Conservation (phyloP, 305 asterid species). For the Rubia peregrina region DNA sequence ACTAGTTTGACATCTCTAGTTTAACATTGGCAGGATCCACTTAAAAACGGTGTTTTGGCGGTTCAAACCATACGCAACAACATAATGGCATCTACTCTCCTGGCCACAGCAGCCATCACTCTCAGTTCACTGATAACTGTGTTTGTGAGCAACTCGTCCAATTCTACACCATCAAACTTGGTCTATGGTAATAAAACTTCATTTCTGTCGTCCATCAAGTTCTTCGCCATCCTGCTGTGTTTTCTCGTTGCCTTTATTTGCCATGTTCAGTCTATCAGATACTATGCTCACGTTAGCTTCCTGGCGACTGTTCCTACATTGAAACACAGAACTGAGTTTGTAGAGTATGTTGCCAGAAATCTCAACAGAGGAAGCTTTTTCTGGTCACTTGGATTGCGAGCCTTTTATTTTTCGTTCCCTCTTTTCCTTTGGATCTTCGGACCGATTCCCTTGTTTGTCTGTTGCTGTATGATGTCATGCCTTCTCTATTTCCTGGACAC, state of each 20-base stretch:
- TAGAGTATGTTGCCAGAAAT: slow-evolving; percentile 54
- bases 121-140: slow-evolving; percentile 79
- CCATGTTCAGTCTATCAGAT: slow-evolving; percentile 67
- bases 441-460: slow-evolving; percentile 59
- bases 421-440: slow-evolving; percentile 80
- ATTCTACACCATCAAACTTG: slow-evolving; percentile 28
- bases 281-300: slow-evolving; percentile 74
- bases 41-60: slow-evolving; percentile 67
- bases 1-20: neutral
- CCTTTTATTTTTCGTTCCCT: slow-evolving; percentile 76
- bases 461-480: slow-evolving; percentile 45
- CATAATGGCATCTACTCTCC: slow-evolving; percentile 85
- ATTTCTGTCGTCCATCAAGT: slow-evolving; percentile 46
- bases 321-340: slow-evolving; percentile 42
- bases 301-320: slow-evolving; percentile 53
- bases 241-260: slow-evolving; percentile 70
- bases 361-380: slow-evolving; percentile 63
- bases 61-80: slow-evolving; percentile 81
- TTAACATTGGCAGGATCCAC: slow-evolving; percentile 54
- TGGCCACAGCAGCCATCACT: slow-evolving; percentile 75
- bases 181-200: slow-evolving; percentile 35
- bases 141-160: slow-evolving; percentile 52
- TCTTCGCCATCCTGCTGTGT: slow-evolving; percentile 59
- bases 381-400: slow-evolving; percentile 78
- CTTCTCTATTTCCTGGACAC: slow-evolving; percentile 66